Base-by-base conservation (phyloP, 495 filamentous ascomycete genomes). In the Lentithecium fluviatile region DNA sequence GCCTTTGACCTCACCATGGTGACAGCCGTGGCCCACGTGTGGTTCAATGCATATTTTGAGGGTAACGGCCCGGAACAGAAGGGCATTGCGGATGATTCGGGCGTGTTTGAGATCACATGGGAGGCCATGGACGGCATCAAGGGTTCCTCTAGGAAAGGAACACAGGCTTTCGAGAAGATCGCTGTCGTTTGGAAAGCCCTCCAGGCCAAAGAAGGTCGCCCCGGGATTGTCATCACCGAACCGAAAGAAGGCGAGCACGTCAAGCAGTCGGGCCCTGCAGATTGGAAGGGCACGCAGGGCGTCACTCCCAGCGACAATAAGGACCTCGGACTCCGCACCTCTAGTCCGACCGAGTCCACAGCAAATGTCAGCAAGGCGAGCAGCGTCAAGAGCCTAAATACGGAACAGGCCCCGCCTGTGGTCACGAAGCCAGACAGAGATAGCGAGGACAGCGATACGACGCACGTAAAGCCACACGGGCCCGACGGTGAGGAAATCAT, bases 11-110 rank as follows among this genome's bases (percentile, higher is more conserved):
- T 89, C 63, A 88, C 89, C 4, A 88, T 97, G 85, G 91, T 96
- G 8, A 97, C 92, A 4, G 85, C 91, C 0, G 86, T 97, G 36
- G 90, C 92, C 0, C 91, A 97, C 58, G 88, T 96, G 29, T 98
- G 94, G 94, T 95, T 96, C 76, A 98, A 98, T 68, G 75, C 86
- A 2, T 97, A 85, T 75, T 97, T 97, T 62, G 94, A 97, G 75
- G 91, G 91, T 12, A 81, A 85, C 60, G 84, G 84, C 0, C 79
- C 88, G 15, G 83, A 91, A 64, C 75, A 70, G 76, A 79, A 82
- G 45, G 85, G 85, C 8, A 79, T 82, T 58, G 70, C 76, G 29
- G 72, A 76, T 45, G 69, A 73, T 24, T 73, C 70, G 12, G 84
- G 84, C 24, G 79, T 86, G 21, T 87, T 88, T 67, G 82, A 86